A percentile compares a stretch with the other conserved stretches of the same genome.
Conservation (phyloP, 2,329 filamentous ascomycete species). For the Bretziella fagacearum region DNA sequence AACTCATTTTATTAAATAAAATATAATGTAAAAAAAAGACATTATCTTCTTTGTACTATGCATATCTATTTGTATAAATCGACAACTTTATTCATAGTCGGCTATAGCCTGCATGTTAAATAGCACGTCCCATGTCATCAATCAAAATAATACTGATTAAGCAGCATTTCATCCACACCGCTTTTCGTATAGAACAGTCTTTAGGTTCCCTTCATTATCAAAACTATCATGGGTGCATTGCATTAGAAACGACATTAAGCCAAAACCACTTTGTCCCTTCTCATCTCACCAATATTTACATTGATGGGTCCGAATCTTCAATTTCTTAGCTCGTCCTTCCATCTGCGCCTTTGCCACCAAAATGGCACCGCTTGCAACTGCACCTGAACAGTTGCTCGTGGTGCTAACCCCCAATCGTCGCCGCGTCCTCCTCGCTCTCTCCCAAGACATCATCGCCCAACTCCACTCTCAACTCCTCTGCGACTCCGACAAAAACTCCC, state of each 20-base stretch:
- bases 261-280: slow-evolving; percentile 1
- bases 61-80: too few species aligned
- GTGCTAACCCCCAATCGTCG: slow-evolving; percentile 36
- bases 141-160: neutral
- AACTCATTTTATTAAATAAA: too few species aligned
- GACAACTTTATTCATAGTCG: too few species aligned
- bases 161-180: neutral
- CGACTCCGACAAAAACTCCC: slow-evolving; percentile 18
- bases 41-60: too few species aligned
- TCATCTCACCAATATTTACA: neutral
- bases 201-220: neutral
- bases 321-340: neutral
- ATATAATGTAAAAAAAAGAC: too few species aligned
- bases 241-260: neutral
- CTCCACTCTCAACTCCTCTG: slow-evolving; percentile 36
- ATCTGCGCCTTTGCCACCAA: neutral
- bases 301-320: too few species aligned
- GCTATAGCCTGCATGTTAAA: too few species aligned
- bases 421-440: slow-evolving; percentile 32
- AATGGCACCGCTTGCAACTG: slow-evolving; percentile 38
- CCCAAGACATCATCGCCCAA: slow-evolving; percentile 34
- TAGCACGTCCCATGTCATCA: neutral
- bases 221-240: neutral
- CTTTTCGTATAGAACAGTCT: neutral
- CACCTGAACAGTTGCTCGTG: slow-evolving; percentile 38